Base-by-base conservation (phyloP, 139 green algal species). In the Tetraselmis chui region DNA sequence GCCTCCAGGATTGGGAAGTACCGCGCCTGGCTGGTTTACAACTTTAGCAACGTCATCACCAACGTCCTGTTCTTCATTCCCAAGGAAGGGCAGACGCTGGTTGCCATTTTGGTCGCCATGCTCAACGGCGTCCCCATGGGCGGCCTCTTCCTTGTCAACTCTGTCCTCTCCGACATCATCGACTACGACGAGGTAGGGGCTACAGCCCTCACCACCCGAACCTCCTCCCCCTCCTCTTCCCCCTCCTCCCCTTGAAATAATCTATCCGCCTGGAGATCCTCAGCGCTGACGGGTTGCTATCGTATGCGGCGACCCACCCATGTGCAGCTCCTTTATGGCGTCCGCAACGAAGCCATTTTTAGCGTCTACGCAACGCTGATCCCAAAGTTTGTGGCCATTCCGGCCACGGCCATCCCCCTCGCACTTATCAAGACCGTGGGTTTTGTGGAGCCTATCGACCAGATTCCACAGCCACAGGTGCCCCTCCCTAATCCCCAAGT, bases 301-400 rank as follows among this genome's bases (percentile, higher is more conserved):
- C 75, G 28, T 22, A 30, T 27, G 5, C 75, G 27, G 26, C 26
- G 75, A 23, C 75, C 75, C 24, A 23, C 75, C 75, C 28, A 31
- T 31, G 18, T 26, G 2, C 59, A 83, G 85, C 81, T 88, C 2
- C 31, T 84, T 5, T 82, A 85, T 28, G 78, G 78, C 58, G 32
- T 78, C 5, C 75, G 84, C 2, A 80, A 24, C 29, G 84, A 88
- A 32, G 84, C 29, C 59, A 32, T 30, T 24, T 88, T 88, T 77
- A 81, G 59, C 25, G 85, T 88, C 24, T 88, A 85, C 79, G 78
- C 80, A 1, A 86, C 85, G 27, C 59, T 88, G n/a, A 85, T 88
- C 32, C 85, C 85, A n/a, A 88, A 88, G 59, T 88, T 88, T 76
- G 78, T 88, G 25, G 76, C 81, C 78, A 88, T 88, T 27, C 85